These are phyloP conservation scores for Dothiorella sarmentorum DNA, from an alignment of 2,329 filamentous ascomycete species.

Conservation along the genomic window DNA sequence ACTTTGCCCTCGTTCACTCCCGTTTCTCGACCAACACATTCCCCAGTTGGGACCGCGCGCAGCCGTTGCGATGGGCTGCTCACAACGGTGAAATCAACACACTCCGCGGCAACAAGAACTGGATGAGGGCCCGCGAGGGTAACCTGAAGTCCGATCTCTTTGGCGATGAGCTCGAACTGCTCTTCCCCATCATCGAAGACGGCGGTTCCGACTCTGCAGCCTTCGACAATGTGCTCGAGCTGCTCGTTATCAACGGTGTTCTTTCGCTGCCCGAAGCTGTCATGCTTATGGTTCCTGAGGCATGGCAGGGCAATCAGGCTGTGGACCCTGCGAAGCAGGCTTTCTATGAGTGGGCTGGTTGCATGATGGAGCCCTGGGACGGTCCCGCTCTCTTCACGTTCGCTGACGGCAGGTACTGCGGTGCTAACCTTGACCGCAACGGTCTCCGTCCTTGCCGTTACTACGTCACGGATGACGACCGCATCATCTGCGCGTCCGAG, in stretches of 20 bases:
- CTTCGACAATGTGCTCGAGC: conserved; percentile 93
- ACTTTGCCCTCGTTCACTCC: conserved; percentile 95
- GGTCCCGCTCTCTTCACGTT: conserved; percentile 96
- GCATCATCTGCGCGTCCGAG: conserved; percentile 95
- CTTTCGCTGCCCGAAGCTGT: conserved; percentile 92
- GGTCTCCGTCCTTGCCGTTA: conserved; percentile 93
- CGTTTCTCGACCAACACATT: conserved; percentile 99
- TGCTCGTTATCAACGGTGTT: conserved; percentile 92
- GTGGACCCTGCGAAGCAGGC: conserved; percentile 96
- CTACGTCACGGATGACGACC: conserved; percentile 94
- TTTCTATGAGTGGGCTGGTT: conserved; percentile 98
- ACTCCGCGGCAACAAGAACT: conserved; percentile 96
- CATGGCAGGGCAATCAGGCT: conserved; percentile 88
- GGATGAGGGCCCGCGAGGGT: conserved; percentile 97
- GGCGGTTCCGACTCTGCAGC: conserved; percentile 95
- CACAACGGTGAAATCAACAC: conserved; percentile 99
- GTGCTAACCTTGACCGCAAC: conserved; percentile 94
- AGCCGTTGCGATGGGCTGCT: conserved; percentile 92
- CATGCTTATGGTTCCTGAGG: conserved; percentile 98
- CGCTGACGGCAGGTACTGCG: conserved; percentile 92
- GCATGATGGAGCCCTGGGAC: conserved; percentile 99
- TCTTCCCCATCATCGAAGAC: conserved; percentile 95
- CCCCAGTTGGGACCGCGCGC: conserved; percentile 95
- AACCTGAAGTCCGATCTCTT: conserved; percentile 91
- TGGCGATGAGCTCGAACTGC: conserved; percentile 81